Evolutionary conservation across 805 yeast species (phyloP), one percentile per base, ranked within the genome.

Genomic region (Clavispora asparagi): DNA sequence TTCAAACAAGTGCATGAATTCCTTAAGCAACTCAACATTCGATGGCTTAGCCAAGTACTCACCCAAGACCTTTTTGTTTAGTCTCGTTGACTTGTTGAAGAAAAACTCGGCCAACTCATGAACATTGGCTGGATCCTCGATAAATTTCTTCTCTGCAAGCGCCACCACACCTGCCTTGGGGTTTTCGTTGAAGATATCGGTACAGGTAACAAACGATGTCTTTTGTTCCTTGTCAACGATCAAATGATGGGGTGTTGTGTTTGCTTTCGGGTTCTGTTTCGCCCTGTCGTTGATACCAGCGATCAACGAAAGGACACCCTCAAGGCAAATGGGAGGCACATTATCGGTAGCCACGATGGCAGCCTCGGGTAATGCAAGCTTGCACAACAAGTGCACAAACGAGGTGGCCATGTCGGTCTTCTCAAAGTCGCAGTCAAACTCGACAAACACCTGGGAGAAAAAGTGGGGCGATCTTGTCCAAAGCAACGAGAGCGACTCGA

Each of bases 291-390:
- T 76, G 40, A 87, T 70, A 13, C 83, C 82, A 47, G 80, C 78
- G 37, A 91, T 71, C 46, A 85, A 81, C 2, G 87, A 76, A 19
- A 92, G 70, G 3, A 94, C 63, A 1, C 97, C 96, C 57, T 94
- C 98, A 43, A 94, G 70, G 57, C 98, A 92, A 7, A 90, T 77
- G 0, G 98, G 97, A 0, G 99, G 98, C 1, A 92, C 95, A 57
- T 79, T 84, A 35, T 86, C 87, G 0, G 96, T 87, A 0, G 95
- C 83, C 55, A 77, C 71, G 9, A 75, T 56, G 0, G 97, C 95
- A 10, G 92, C 78, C 59, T 90, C 96, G 0, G 98, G 95, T 39
- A 88, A 76, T 0, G 97, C 83, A 29, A 90, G 70, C 43, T 85
- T 78, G 44, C 95, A 82, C 44, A 94, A 72, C 40, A 85, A 78